Evolutionary conservation across 192 early-diverging fungal genomes (phyloP), one percentile per base, ranked within the genome.

Genomic region (Gorgonomyces haynaldii): DNA sequence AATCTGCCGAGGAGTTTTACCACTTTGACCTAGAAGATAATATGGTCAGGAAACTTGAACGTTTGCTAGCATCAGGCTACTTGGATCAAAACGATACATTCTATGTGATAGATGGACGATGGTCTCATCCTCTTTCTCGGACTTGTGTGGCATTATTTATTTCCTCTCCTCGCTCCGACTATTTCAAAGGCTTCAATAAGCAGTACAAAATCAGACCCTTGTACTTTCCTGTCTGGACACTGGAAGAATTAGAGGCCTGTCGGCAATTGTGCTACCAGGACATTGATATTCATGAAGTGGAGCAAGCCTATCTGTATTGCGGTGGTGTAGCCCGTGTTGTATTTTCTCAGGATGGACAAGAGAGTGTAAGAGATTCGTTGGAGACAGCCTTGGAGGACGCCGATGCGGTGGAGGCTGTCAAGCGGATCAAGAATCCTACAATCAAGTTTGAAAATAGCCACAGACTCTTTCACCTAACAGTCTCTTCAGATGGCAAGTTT

Each of bases 251-350:
- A 20, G 0, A 57, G 54, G 21, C 16, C 30, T 56, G 47, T 38
- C 54, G 21, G 26, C 20, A 24, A 16, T 20, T 29, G 20, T 56
- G 54, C 46, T 56, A 56, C 37, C 37, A 10, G 10, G 32, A 22
- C 34, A 56, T 53, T 0, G 1, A 30, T 16, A 30, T 19, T 9
- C 20, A 44, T 23, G 10, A 36, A 19, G 54, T n/a, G 42, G 38
- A 42, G 54, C 10, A 26, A 56, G 22, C 48, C 37, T 32, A 56
- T 30, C 42, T 56, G 26, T 52, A n/a, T n/a, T n/a, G n/a, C n/a
- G 54, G 54, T 53, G 54, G 54, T 15, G 54, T 56, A 12, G 54
- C 54, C 28, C 54, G 48, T 20, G 22, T 31, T 56, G 37, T 56
- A 17, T 56, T 56, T 39, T 27, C 40, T 27, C 19, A 30, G 15